A percentile compares a stretch with the other conserved stretches of the same genome.
Conservation (phyloP, 2,329 filamentous ascomycete species). For the Arthrobotrys iridis region DNA sequence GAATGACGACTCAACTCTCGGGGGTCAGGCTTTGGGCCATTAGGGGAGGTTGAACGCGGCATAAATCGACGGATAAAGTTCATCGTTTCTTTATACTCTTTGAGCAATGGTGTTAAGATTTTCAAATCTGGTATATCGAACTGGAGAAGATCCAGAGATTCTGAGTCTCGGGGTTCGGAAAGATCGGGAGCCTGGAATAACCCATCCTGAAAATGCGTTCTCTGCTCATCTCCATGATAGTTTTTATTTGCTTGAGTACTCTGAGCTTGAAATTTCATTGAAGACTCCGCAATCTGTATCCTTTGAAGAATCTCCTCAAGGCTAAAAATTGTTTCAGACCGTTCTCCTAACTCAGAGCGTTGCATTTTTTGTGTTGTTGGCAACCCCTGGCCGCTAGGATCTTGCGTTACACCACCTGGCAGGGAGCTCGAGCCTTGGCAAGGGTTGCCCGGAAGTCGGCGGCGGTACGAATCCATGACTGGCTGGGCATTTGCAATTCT, state of each 20-base stretch:
- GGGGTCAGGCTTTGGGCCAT: slow-evolving; percentile 1
- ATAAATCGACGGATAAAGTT: slow-evolving; percentile 11
- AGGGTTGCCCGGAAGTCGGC: background rate
- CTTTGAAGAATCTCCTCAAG: background rate
- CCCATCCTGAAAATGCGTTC: slow-evolving; percentile 2
- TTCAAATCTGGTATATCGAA: background rate
- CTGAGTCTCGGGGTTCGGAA: background rate
- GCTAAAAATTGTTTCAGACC: slow-evolving; percentile 28
- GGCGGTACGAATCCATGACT: background rate
- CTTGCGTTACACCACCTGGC: background rate
- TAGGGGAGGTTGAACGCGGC: background rate
- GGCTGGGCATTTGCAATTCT: background rate
- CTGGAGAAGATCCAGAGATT: background rate
- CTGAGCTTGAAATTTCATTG: slow-evolving; percentile 9
- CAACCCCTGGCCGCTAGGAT: slow-evolving; percentile 11
- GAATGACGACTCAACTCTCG: slow-evolving; percentile 25
- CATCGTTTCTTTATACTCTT: slow-evolving; percentile 24
- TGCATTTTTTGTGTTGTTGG: slow-evolving; percentile 46
- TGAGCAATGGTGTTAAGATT: background rate
- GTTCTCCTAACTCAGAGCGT: background rate
- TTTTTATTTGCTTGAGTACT: slow-evolving; percentile 24
- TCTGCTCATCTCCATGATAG: background rate
- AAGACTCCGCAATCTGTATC: background rate
- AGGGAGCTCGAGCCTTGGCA: background rate
- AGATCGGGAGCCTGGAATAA: background rate